Base-by-base conservation (phyloP, 1,284 basidiomycete genomes). In the Ceratobasidium sp. region DNA sequence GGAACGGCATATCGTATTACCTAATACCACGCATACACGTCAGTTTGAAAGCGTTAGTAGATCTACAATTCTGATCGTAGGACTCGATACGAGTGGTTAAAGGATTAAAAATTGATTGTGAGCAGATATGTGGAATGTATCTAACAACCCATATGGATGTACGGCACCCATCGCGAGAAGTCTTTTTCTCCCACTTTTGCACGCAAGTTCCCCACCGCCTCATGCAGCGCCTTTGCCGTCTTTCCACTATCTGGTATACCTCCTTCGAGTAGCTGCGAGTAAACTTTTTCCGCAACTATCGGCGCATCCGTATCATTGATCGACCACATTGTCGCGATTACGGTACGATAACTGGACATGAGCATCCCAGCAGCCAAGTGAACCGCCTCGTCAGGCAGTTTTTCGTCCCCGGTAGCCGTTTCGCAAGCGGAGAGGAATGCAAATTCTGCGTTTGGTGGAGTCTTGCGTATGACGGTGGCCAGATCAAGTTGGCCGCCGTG, bases 311-410 rank as follows among this genome's bases (percentile, higher is more conserved):
- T 33, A 15, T 76, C 74, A 15, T 26, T 38, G 42, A 76, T 76
- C 20, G 74, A 54, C 61, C 64, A 76, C 61, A 67, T 65, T 52
- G 74, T 76, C 13, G 44, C 74, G 13, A 76, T 65, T 20, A 65
- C 74, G n/a, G 26, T 67, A 40, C 28, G 46, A 33, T 50, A 33
- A 4, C 33, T 4, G 33, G 33, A 33, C 33, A 33, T 33, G 33
- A 33, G 33, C 33, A 33, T 33, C 33, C 33, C 33, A 33, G 33
- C 33, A 33, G 33, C 33, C 33, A 33, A 33, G 33, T 33, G 33
- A 33, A 33, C 33, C 33, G 33, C 33, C 4, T 33, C 33, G 4
- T 33, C 33, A 33, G 33, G 33, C 4, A 33, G 33, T 4, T 33
- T 33, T 4, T 33, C 33, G 33, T 33, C 33, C 33, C 33, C 33